Evolutionary conservation across 139 green algal species (phyloP).

Genomic region (Chlamydomonas applanata): DNA sequence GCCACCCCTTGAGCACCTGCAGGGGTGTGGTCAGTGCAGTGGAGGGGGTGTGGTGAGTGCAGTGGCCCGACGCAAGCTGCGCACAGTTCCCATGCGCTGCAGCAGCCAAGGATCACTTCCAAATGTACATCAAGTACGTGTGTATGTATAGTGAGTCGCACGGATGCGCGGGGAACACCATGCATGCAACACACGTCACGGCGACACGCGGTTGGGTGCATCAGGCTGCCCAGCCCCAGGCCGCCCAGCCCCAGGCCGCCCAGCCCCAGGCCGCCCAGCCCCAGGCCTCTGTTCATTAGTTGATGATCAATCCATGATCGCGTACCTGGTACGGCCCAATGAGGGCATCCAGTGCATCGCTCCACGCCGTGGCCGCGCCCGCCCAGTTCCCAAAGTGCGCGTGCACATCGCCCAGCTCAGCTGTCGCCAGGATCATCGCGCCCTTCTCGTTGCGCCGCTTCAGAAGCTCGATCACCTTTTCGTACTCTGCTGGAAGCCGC

Average conservation of each 20-base stretch:
- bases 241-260: no score
- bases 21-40: background rate
- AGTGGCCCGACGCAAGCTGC: no score
- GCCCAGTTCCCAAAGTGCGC: conserved; percentile 60
- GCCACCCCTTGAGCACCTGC: conserved; percentile 48
- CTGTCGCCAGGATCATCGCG: conserved; percentile 47
- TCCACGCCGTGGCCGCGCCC: conserved; percentile 42
- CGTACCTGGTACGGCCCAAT: conserved; percentile 62
- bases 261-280: no score
- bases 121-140: no score
- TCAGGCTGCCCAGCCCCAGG: background rate
- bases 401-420: conserved; percentile 61
- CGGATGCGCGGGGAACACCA: background rate
- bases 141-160: no score
- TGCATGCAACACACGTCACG: background rate
- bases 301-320: background rate
- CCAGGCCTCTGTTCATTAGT: background rate
- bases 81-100: no score
- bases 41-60: background rate
- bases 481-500: conserved; percentile 49
- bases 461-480: conserved; percentile 56
- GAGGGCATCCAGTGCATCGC: conserved; percentile 54
- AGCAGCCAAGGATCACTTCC: no score
- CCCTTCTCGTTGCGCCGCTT: conserved; percentile 56
- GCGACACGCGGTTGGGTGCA: background rate